Evolutionary conservation across 345 rosid species (phyloP).

Genomic region (Excoecaria cochinchinensis): DNA sequence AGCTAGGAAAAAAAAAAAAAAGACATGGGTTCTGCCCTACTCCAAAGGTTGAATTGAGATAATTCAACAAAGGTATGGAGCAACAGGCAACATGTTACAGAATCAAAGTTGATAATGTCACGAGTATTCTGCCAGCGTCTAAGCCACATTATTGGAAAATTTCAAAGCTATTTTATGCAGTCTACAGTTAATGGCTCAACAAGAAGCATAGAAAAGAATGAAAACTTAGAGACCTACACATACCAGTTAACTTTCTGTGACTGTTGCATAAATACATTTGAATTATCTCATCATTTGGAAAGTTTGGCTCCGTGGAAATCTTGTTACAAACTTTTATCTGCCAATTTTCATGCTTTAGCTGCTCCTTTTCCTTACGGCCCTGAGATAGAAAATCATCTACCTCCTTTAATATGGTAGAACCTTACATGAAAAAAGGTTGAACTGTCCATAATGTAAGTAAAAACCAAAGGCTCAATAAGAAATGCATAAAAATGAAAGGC

Average conservation of each 20-base stretch:
- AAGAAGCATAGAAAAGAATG: not conserved
- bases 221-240: not conserved
- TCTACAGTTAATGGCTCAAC: not conserved
- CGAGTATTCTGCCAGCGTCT: not conserved
- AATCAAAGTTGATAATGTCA: not conserved
- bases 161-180: not conserved
- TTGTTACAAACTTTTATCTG: constrained; percentile 64
- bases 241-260: constrained; percentile 53
- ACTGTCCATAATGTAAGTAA: not conserved
- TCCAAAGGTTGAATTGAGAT: not conserved
- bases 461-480: not conserved
- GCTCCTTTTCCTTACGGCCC: constrained; percentile 57
- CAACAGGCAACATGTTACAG: not conserved
- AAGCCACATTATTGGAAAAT: not conserved
- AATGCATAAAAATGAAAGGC: not conserved
- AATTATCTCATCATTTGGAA: constrained; percentile 69
- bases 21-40: not conserved
- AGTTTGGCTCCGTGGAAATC: constrained; percentile 52
- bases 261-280: constrained; percentile 55
- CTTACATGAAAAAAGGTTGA: not conserved
- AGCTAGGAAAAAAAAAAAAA: not conserved
- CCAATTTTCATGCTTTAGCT: constrained; percentile 60
- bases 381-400: constrained; percentile 23
- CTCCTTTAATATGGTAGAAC: not conserved
- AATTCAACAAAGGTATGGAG: not conserved